phyloP scores from a whole-genome alignment of 495 filamentous ascomycete species.

The Peziza echinospora region DNA sequence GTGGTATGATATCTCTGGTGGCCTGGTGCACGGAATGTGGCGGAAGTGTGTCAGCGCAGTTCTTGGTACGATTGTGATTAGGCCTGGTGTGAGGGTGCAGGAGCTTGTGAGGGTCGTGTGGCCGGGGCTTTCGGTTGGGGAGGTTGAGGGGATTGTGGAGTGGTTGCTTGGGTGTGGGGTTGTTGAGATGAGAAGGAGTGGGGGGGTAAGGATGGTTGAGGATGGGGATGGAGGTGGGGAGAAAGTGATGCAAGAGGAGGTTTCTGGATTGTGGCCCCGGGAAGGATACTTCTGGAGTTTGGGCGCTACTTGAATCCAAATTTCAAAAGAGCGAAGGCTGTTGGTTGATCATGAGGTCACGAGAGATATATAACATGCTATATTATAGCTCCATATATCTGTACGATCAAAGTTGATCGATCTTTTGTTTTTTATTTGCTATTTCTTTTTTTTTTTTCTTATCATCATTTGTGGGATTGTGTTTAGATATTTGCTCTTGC shows the following conservation, averaged over 20 bases:
- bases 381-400: too few species aligned
- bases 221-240: not conserved
- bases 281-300: too few species aligned
- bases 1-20: conserved; percentile 16
- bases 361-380: too few species aligned
- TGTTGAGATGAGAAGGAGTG: conserved; percentile 1
- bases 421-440: too few species aligned
- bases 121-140: conserved; percentile 13
- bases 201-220: not conserved
- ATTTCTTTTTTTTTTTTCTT: too few species aligned
- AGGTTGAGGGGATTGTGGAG: conserved; percentile 7
- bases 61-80: conserved; percentile 9
- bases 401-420: too few species aligned
- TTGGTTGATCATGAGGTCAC: too few species aligned
- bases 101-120: conserved; percentile 13
- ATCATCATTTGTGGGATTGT: too few species aligned
- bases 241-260: not conserved
- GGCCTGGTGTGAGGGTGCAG: conserved; percentile 13
- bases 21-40: conserved; percentile 18
- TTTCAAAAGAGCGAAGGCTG: too few species aligned
- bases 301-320: too few species aligned
- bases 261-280: not conserved
- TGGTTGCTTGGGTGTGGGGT: conserved; percentile 9
- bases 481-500: too few species aligned
- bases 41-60: conserved; percentile 15